Evolutionary conservation across 2,329 filamentous ascomycete genomes (phyloP), one percentile per base, ranked within the genome.

Genomic region (Fusarium nelsonii): DNA sequence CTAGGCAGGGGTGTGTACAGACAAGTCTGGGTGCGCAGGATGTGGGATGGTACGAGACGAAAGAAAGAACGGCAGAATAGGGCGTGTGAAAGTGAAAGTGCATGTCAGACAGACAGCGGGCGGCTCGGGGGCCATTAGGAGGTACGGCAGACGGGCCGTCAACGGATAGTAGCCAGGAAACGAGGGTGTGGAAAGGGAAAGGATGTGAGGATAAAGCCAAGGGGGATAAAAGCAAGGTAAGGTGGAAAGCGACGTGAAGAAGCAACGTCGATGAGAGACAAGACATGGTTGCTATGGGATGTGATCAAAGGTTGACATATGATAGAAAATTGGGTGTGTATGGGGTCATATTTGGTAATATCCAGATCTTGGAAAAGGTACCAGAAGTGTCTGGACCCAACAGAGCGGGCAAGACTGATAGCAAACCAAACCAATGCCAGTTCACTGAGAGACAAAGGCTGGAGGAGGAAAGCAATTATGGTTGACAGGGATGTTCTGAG

Each of bases 181-280:
- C 49, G 55, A 63, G 64, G 66, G 70, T 69, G 69, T 69, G 72
- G 57, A 64, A 65, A 68, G 58, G 50, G 55, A 63, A 68, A 59
- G 53, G 62, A 67, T 62, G 52, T 52, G 39, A 58, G 51, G 54
- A 57, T 58, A 50, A 68, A 53, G 67, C 45, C 58, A 63, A 60
- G 65, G 62, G 53, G 43, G 63, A 58, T 62, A 58, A 55, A 71
- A 40, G 58, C 58, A 70, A 67, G 59, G 59, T 68, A 68, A 72
- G 67, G 49, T 28, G 32, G 49, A 60, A 49, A 45, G 40, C 68
- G 45, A 68, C 59, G 55, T 66, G 58, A 69, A 73, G 71, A 74
- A 74, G 72, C 61, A 74, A 74, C 68, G 65, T 73, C 68, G 72
- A 74, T 73, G 70, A 74, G 71, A 68, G 65, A 70, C 63, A 68